Evolutionary conservation across 2,329 filamentous ascomycete species (phyloP).

Genomic region (Microsporum canis): DNA sequence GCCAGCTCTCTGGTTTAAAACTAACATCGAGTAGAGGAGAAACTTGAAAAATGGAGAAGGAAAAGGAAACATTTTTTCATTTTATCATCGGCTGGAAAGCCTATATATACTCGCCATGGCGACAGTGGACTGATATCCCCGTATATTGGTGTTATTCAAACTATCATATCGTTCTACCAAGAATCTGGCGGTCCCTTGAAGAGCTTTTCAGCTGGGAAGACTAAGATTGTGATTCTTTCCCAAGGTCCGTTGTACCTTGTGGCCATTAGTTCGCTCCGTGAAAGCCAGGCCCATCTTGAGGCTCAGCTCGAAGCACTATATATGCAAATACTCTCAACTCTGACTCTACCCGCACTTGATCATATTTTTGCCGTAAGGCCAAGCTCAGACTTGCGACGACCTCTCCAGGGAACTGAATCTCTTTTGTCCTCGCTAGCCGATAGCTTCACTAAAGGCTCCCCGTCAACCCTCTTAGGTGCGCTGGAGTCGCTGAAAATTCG

Average conservation of each 20-base stretch:
- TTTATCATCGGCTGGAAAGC: constrained; percentile 88
- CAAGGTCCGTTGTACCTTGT: constrained; percentile 86
- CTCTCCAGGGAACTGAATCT: constrained; percentile 81
- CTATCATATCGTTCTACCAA: constrained; percentile 94
- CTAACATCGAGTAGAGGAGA: constrained; percentile 34
- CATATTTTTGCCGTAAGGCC: constrained; percentile 82
- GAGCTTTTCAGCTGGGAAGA: constrained; percentile 75
- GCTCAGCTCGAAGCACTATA: constrained; percentile 87
- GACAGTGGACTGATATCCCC: constrained; percentile 81
- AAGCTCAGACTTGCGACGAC: constrained; percentile 84
- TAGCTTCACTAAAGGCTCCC: constrained; percentile 85
- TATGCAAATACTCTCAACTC: constrained; percentile 93
- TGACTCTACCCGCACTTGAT: constrained; percentile 76
- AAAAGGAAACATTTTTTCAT: constrained; percentile 98
- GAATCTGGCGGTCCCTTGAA: constrained; percentile 63
- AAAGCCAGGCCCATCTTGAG: constrained; percentile 79
- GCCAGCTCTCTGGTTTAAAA: neutral
- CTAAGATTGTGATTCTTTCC: constrained; percentile 74
- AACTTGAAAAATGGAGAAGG: constrained; percentile 59
- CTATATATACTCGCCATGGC: constrained; percentile 91
- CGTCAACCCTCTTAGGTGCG: constrained; percentile 75
- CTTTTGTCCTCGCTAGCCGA: constrained; percentile 86
- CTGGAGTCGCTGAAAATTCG: constrained; percentile 87
- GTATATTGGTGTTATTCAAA: constrained; percentile 91
- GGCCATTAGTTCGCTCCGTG: constrained; percentile 81